Evolutionary conservation across 345 rosid species (phyloP).

Genomic region (rapeseed (Brassica napus)): DNA sequence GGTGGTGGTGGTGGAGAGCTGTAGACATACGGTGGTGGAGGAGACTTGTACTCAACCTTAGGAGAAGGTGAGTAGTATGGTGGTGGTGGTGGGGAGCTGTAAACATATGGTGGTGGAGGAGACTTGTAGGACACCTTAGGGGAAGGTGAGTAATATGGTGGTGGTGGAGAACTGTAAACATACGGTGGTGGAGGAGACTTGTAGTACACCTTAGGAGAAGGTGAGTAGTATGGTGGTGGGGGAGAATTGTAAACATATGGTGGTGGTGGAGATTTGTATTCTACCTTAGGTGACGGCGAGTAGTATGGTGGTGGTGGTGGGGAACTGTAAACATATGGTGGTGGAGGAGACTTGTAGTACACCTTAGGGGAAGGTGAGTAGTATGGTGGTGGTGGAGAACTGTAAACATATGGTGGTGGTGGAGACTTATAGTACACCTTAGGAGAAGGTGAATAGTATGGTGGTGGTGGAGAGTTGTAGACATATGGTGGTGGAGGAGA

Average conservation of each 20-base stretch:
- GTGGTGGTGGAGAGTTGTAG: neutral
- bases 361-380: neutral
- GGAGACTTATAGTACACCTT: neutral
- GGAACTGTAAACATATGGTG: neutral
- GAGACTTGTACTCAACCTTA: neutral
- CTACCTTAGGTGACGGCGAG: neutral
- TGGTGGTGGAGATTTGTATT: neutral
- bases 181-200: neutral
- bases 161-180: neutral
- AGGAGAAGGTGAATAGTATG: neutral
- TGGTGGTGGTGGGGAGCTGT: neutral
- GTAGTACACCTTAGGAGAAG: neutral
- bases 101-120: neutral
- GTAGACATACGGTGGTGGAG: neutral
- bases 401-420: neutral
- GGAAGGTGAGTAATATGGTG: neutral
- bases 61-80: neutral
- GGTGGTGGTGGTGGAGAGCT: neutral
- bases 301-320: slow-evolving; percentile 7
- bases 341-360: neutral
- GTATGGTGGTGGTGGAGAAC: neutral
- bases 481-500: slow-evolving; percentile 6
- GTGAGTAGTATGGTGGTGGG: neutral
- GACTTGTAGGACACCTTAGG: neutral
- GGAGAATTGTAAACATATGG: neutral